These are phyloP conservation scores for Termitomyces sp. DNA, from an alignment of 768 basidiomycete species.

Conservation along the genomic window DNA sequence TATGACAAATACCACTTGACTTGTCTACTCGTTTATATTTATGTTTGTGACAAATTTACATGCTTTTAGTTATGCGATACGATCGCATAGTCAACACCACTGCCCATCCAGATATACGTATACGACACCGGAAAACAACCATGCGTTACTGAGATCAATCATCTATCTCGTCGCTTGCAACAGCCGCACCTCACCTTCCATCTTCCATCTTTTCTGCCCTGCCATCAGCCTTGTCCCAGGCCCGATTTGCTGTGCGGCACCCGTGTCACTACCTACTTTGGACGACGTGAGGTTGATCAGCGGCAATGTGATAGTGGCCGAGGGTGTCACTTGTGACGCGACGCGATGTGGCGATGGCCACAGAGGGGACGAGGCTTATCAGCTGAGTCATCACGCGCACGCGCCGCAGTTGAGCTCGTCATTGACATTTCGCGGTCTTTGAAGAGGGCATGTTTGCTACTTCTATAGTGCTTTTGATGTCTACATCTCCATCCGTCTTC, in stretches of 20 bases:
- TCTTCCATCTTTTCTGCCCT: slow-evolving; percentile 9
- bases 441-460: too few species aligned
- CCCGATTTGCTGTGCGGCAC: slow-evolving; percentile 26
- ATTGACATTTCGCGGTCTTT: too few species aligned
- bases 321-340: slow-evolving; percentile 74
- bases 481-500: slow-evolving; percentile 46
- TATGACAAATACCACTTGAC: not conserved
- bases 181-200: too few species aligned
- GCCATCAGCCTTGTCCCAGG: not conserved
- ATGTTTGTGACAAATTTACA: too few species aligned
- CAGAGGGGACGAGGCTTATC: too few species aligned
- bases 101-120: slow-evolving; percentile 37
- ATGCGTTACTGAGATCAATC: slow-evolving; percentile 36
- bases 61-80: too few species aligned
- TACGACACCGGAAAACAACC: slow-evolving; percentile 33
- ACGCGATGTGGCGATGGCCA: slow-evolving; percentile 62
- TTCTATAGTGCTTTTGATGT: slow-evolving; percentile 87
- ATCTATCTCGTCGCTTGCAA: slow-evolving; percentile 12
- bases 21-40: slow-evolving; percentile 6
- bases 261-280: too few species aligned
- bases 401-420: slow-evolving; percentile 35
- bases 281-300: slow-evolving; percentile 61
- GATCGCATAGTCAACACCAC: slow-evolving; percentile 45
- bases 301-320: slow-evolving; percentile 69
- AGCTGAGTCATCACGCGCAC: slow-evolving; percentile 64